A percentile compares a stretch with the other conserved stretches of the same genome.
Conservation (phyloP, 2,329 filamentous ascomycete genomes). For the Magnaporthales sp. region DNA sequence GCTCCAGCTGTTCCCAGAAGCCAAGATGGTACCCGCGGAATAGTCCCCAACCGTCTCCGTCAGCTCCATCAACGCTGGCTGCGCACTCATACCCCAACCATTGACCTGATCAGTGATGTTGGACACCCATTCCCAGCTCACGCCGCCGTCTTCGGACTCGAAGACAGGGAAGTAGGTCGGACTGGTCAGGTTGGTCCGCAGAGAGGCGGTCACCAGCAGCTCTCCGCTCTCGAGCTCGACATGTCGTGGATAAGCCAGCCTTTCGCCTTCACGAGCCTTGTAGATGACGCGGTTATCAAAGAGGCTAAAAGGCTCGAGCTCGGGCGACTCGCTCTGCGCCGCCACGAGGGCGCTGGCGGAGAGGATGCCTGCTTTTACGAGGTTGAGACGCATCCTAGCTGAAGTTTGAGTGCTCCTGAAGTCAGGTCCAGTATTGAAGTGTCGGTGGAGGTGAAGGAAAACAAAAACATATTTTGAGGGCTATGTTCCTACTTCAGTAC, state of each 20-base stretch:
- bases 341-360: background rate
- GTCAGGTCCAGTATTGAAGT: background rate
- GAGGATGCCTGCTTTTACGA: background rate
- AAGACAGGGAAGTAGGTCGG: conserved; percentile 46
- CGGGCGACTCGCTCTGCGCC: background rate
- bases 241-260: conserved; percentile 1
- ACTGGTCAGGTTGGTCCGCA: conserved; percentile 43
- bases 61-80: conserved; percentile 60
- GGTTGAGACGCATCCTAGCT: background rate
- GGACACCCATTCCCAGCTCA: conserved; percentile 55
- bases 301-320: background rate
- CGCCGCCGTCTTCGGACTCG: conserved; percentile 41
- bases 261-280: conserved; percentile 23
- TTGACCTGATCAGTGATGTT: conserved; percentile 55
- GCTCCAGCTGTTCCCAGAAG: conserved; percentile 53
- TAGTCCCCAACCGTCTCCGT: conserved; percentile 48
- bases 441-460: background rate
- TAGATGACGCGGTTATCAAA: conserved; percentile 25
- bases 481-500: background rate
- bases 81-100: conserved; percentile 58
- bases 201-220: conserved; percentile 32
- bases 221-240: conserved; percentile 35
- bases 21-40: conserved; percentile 52
- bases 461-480: background rate
- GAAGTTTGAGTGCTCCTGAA: background rate